Percentiles rank a stretch among this genome's conserved stretches.
Conservation (phyloP, 192 early-diverging fungal genomes). For the Chytriomyces sp. region DNA sequence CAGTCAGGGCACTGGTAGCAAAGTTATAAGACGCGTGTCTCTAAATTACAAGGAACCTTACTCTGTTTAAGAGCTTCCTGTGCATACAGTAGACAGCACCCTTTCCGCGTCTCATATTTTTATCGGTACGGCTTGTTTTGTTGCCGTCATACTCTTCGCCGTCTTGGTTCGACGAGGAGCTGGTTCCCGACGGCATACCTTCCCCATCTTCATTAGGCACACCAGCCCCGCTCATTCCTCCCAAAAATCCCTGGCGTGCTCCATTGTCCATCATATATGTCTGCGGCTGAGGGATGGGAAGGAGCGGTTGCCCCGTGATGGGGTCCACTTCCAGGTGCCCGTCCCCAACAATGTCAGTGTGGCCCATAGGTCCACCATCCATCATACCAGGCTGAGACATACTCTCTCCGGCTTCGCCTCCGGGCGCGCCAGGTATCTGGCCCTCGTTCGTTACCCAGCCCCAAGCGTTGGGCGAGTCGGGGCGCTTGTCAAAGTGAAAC, state of each 20-base stretch:
- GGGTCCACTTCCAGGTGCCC: not conserved
- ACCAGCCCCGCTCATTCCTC: slow-evolving; percentile 19
- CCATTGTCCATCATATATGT: not conserved
- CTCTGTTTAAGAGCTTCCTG: slow-evolving; percentile 16
- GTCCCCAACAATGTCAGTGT: too few relatives aligned
- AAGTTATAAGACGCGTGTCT: not conserved
- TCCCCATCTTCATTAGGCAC: not conserved
- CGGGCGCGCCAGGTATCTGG: too few relatives aligned
- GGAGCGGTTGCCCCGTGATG: not conserved
- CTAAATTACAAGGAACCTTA: not conserved
- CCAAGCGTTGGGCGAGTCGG: slow-evolving; percentile 17
- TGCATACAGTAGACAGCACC: slow-evolving; percentile 24
- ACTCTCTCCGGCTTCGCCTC: too few relatives aligned
- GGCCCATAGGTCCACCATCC: too few relatives aligned
- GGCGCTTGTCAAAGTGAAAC: slow-evolving; percentile 4
- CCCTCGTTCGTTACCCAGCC: not conserved
- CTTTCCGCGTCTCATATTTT: slow-evolving; percentile 19
- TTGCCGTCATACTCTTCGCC: not conserved
- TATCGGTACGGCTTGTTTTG: not conserved
- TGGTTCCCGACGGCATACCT: not conserved
- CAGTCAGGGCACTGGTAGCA: slow-evolving; percentile 13
- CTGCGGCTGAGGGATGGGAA: too few relatives aligned
- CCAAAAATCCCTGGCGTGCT: not conserved
- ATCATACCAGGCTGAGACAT: not conserved
- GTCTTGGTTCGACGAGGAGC: slow-evolving; percentile 9